Evolutionary conservation across 371 early-diverging fungal genomes (phyloP), one percentile per base, ranked within the genome.

Genomic region (Rhizoclosmatium hyalinum): DNA sequence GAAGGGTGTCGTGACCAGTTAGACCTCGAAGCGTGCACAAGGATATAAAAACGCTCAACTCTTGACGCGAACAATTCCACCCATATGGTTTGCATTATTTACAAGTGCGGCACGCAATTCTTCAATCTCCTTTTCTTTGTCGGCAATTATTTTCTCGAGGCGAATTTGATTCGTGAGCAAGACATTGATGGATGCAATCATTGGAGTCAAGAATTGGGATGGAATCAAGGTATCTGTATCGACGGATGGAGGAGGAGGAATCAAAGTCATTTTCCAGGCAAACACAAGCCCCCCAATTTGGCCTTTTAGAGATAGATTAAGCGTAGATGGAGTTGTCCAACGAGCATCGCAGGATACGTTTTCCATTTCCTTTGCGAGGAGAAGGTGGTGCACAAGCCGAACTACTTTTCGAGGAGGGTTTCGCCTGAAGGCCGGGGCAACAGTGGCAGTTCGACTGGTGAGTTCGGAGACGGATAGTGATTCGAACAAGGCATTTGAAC

Each of bases 351-450:
- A 19, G 14, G 19, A 12, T 12, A 65, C 19, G 19, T 39, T 24
- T 41, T n/a, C 19, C 5, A 42, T 14, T 46, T 21, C 3, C 44
- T 55, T 32, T 6, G 43, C 24, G 14, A 61, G n/a, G 3, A 75
- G 44, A 10, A 75, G 67, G 39, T 39, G 19, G 0, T 42, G 17
- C 24, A 75, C 45, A 21, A 56, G 56, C 3, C 60, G 55, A 12
- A 75, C 57, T 12, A 75, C 17, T 12, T 19, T 46, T 5, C 14
- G 41, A n/a, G 68, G 72, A 45, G 39, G 50, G 69, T 75, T 75
- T 8, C 75, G 68, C n/a, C 19, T 5, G 63, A 68, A 75, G 6
- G 75, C 75, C 17, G 75, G 58, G 3, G 69, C 45, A 17, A 17
- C 17, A 0, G 32, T 43, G 10, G 68, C 68, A 6, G 39, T 46